Evolutionary conservation across 1,139 yeast species (phyloP), one percentile per base, ranked within the genome.

Genomic region (Kurtzmaniella natalensis): DNA sequence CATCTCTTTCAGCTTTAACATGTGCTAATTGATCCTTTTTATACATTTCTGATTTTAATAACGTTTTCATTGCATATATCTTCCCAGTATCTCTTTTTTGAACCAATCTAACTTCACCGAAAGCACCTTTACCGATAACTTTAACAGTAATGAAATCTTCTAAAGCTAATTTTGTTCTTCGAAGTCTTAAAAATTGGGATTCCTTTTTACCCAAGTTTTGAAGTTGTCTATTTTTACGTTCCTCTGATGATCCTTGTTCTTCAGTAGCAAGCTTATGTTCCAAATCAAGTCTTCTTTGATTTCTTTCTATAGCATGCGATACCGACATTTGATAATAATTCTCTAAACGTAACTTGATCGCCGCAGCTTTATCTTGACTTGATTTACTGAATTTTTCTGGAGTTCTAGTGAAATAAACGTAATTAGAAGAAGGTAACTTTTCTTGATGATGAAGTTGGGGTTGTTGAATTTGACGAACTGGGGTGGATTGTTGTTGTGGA

Each of bases 81-180:
- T 83, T 83, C 34, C 94, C 94, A 1, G 89, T 81, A 52, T 83
- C 92, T 40, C 64, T 72, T 64, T 83, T 83, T 55, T 83, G 94
- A n/a, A 82, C 94, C 39, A 83, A 61, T 48, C 94, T 64, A 30
- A 83, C 94, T 51, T 83, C 94, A 48, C 94, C 94, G 59, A 83
- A 83, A 0, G 94, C 94, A 55, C 94, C 94, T 54, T 83, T 83
- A 46, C 94, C 94, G 48, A 83, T 83, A 15, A 83, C 92, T 55
- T 83, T 83, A 20, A 83, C 89, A 1, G 92, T 82, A 37, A 68
- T 73, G 53, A 83, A 83, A 58, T 83, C 94, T 35, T 81, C 89
- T 33, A 83, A 55, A 0, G 87, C 70, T 36, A 83, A 59, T 53
- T 86, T 77, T 3, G 94, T 83, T 62, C 94, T 72, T 54, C 92